Evolutionary conservation across 768 basidiomycete species (phyloP).

Genomic region (Artomyces pyxidatus): DNA sequence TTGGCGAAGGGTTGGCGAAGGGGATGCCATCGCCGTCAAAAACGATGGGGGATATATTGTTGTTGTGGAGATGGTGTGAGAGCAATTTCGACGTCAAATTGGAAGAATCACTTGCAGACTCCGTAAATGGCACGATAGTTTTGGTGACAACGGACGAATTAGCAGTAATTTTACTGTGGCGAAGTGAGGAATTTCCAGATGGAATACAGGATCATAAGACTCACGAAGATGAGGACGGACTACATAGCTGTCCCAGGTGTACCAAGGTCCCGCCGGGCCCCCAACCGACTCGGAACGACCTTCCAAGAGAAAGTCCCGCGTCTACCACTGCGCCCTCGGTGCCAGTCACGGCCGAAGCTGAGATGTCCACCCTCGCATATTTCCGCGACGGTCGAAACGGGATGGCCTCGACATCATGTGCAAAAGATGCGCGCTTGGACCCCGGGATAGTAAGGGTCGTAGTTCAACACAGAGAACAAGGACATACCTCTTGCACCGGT

Average conservation of each 20-base stretch:
- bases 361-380: slow-evolving; percentile 65
- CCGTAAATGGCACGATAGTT: slow-evolving; percentile 37
- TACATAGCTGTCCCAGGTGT: slow-evolving; percentile 69
- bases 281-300: slow-evolving; percentile 89
- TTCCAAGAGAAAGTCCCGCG: slow-evolving; percentile 77
- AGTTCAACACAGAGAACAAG: slow-evolving; percentile 6
- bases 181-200: neutral
- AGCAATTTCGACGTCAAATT: slow-evolving; percentile 54
- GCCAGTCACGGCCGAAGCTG: slow-evolving; percentile 56
- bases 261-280: slow-evolving; percentile 72
- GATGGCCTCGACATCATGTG: slow-evolving; percentile 58
- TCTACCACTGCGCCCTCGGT: slow-evolving; percentile 65
- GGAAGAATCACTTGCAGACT: slow-evolving; percentile 25
- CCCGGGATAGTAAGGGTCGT: neutral
- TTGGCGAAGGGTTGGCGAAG: slow-evolving; percentile 51
- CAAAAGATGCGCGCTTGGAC: slow-evolving; percentile 70
- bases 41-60: slow-evolving; percentile 63
- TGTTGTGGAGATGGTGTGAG: slow-evolving; percentile 70
- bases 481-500: slow-evolving; percentile 50
- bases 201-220: slow-evolving; percentile 20
- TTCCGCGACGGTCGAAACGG: slow-evolving; percentile 71
- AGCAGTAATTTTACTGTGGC: slow-evolving; percentile 41
- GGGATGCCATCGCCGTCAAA: slow-evolving; percentile 65
- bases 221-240: slow-evolving; percentile 44
- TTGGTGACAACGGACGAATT: slow-evolving; percentile 54